Evolutionary conservation across 345 rosid genomes (phyloP), one percentile per base, ranked within the genome.

Genomic region (Luvunga scandens): DNA sequence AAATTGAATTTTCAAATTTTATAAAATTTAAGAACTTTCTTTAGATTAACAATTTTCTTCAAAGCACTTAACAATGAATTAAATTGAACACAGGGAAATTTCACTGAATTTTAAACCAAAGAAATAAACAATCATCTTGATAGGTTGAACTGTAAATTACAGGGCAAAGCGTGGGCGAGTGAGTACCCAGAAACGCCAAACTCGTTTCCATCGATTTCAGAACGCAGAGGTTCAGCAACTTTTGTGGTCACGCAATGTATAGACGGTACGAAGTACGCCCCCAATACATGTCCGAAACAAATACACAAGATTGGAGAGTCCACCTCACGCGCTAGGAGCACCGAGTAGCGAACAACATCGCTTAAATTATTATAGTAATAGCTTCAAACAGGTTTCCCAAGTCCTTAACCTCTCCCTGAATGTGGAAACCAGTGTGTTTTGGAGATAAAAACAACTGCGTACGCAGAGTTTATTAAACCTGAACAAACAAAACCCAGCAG

Each of bases 391-490:
- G 50, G 5, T 30, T n/a, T 36, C 42, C 31, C 31, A 14, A 67
- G 48, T 36, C 69, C 65, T 45, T 45, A 45, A 45, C 50, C 48
- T 45, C 79, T 76, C 83, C 81, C 66, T 79, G 80, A 82, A 76
- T 76, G 75, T 83, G 84, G 85, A 87, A 85, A 85, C 87, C 90
- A 81, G 82, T 69, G 75, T 79, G 50, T 12, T 66, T 69, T 16
- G 75, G 65, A 85, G 24, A 73, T 74, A 28, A 77, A 87, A 87
- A 83, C 87, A 83, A 69, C 82, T 78, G 83, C 85, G 84, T 79
- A 65, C 81, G 77, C 76, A 10, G 64, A 28, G 80, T 60, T 42
- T 62, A 75, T 72, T 65, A 45, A 45, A 45, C 50, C 18, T 53
- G 7, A 18, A 1, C 57, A 18, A 53, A 53, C 57, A 53, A 53